Conservation (phyloP, 345 rosid species). For the Salix brachista region DNA sequence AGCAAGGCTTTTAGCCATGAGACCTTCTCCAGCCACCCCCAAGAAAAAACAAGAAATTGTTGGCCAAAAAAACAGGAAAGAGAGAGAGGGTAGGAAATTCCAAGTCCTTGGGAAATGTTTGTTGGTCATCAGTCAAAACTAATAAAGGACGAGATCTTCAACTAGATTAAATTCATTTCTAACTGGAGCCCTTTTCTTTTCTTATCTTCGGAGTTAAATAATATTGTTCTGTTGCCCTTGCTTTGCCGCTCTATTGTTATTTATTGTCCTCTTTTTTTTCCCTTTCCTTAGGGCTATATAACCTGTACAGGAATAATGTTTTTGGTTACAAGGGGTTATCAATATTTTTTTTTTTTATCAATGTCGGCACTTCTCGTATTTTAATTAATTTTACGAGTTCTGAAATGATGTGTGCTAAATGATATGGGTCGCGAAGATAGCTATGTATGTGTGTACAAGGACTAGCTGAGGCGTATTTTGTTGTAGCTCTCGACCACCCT, state of each 20-base stretch:
- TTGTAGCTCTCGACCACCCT: background rate
- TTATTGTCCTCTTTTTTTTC: background rate
- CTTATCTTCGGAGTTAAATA: background rate
- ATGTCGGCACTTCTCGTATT: too few relatives aligned
- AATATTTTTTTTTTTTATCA: too few relatives aligned
- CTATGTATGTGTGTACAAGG: too few relatives aligned
- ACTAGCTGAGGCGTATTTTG: background rate
- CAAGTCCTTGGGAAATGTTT: slow-evolving; percentile 10
- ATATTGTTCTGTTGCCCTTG: background rate
- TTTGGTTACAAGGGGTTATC: background rate
- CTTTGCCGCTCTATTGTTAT: slow-evolving; percentile 12
- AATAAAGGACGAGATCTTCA: slow-evolving; percentile 30
- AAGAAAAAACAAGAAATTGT: background rate
- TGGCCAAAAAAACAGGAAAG: background rate
- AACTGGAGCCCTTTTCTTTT: background rate
- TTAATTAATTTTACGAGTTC: too few relatives aligned
- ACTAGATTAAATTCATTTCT: slow-evolving; percentile 14
- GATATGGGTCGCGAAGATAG: background rate
- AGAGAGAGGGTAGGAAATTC: background rate
- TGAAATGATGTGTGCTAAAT: background rate
- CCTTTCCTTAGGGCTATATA: background rate
- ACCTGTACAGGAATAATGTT: background rate
- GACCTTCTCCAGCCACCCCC: background rate
- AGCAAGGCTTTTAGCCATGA: background rate
- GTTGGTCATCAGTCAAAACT: slow-evolving; percentile 30